These are phyloP conservation scores for Athelia psychrophila DNA, from an alignment of 1,284 basidiomycete species.

Conservation along the genomic window DNA sequence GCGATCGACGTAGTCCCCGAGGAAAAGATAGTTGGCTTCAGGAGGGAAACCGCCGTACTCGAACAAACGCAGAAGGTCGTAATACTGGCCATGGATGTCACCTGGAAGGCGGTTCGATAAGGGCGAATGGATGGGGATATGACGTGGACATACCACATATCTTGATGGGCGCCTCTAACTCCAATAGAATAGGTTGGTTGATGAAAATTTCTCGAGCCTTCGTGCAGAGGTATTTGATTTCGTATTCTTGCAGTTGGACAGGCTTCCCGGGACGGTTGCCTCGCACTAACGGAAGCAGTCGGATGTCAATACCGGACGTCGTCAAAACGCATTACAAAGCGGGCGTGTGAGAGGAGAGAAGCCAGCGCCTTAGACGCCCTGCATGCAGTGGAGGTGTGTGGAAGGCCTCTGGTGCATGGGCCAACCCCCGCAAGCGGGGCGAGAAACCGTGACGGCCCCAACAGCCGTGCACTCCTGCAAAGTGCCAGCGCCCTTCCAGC, in stretches of 20 bases:
- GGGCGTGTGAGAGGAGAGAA: slow-evolving; percentile 7
- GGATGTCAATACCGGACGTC: slow-evolving; percentile 1
- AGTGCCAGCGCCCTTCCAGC: no score
- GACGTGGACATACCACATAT: slow-evolving; percentile 77
- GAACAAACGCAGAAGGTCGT: slow-evolving; percentile 90
- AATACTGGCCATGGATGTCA: slow-evolving; percentile 95
- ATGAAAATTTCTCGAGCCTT: slow-evolving; percentile 96
- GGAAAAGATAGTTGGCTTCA: slow-evolving; percentile 95
- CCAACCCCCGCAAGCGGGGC: not conserved
- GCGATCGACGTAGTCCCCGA: slow-evolving; percentile 94
- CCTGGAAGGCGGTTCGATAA: slow-evolving; percentile 41
- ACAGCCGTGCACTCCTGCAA: not conserved
- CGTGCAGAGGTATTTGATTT: slow-evolving; percentile 95
- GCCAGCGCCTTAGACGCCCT: not conserved
- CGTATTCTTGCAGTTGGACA: slow-evolving; percentile 92
- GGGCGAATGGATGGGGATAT: slow-evolving; percentile 14
- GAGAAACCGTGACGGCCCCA: not conserved
- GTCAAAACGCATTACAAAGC: not conserved
- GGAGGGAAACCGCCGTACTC: slow-evolving; percentile 96
- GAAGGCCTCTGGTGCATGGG: not conserved
- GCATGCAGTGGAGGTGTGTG: no score
- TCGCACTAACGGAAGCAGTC: slow-evolving; percentile 63
- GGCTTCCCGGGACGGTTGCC: slow-evolving; percentile 94
- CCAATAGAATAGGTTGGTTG: slow-evolving; percentile 91
- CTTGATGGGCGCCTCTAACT: slow-evolving; percentile 95